A percentile compares a stretch with the other conserved stretches of the same genome.
Conservation (phyloP, 2,329 filamentous ascomycete genomes). For the Ceratocystis albifundus region DNA sequence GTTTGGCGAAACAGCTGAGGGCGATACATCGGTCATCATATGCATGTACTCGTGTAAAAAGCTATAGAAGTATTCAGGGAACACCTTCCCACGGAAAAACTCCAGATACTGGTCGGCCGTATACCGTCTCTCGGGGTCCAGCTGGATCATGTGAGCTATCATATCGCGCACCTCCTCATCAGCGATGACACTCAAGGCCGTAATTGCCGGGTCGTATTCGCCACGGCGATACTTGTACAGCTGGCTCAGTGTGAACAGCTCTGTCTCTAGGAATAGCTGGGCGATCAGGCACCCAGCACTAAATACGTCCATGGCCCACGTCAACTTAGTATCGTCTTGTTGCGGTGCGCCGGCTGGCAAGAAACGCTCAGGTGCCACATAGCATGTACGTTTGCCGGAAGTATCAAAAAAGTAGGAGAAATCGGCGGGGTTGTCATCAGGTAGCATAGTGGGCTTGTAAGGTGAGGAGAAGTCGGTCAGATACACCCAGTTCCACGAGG, state of each 20-base stretch:
- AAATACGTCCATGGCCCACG: slow-evolving; percentile 98
- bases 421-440: slow-evolving; percentile 91
- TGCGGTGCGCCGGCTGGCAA: slow-evolving; percentile 45
- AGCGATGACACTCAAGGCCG: slow-evolving; percentile 73
- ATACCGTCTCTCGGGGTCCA: slow-evolving; percentile 83
- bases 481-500: slow-evolving; percentile 99
- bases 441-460: slow-evolving; percentile 87
- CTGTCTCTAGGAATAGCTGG: slow-evolving; percentile 85
- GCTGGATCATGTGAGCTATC: slow-evolving; percentile 89
- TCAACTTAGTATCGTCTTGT: slow-evolving; percentile 45
- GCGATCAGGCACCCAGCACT: slow-evolving; percentile 94
- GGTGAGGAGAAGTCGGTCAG: slow-evolving; percentile 92
- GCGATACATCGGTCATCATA: slow-evolving; percentile 75
- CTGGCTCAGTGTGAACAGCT: slow-evolving; percentile 95
- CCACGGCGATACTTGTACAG: slow-evolving; percentile 87
- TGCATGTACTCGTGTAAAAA: slow-evolving; percentile 98
- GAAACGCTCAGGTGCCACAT: slow-evolving; percentile 89
- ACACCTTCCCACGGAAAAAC: slow-evolving; percentile 84
- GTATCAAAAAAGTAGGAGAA: slow-evolving; percentile 98
- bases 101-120: slow-evolving; percentile 88
- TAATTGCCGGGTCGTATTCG: slow-evolving; percentile 78
- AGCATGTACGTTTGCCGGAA: slow-evolving; percentile 82
- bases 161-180: slow-evolving; percentile 79
- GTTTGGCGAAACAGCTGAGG: slow-evolving; percentile 46
- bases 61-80: slow-evolving; percentile 93